Evolutionary conservation across 768 basidiomycete genomes (phyloP), one percentile per base, ranked within the genome.

Genomic region (Russula emetica): DNA sequence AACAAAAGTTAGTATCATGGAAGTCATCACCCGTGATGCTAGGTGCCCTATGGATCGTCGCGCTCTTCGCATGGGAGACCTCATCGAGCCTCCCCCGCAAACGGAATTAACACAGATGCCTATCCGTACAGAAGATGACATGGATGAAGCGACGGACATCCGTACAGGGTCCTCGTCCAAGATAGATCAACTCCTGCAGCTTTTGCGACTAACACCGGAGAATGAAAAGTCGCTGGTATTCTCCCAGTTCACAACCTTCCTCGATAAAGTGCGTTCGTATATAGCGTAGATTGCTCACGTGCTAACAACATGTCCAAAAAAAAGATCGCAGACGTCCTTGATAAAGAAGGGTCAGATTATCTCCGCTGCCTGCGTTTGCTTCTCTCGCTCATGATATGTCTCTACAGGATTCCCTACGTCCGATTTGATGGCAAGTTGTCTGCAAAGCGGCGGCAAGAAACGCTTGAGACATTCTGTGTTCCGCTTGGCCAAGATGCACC

Each of bases 41-140:
- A 86, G 83, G 70, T 93, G 92, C 72, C 91, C 91, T 5, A 88
- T 93, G 89, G 92, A 93, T 74, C 91, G 92, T 36, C 84, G 87
- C 5, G 69, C 75, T 13, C 75, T 93, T 54, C 72, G 76, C 14
- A 71, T 81, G 69, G 74, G 74, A 9, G 84, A 86, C 70, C 73
- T 93, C 42, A 76, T 86, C 55, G 85, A 85, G 55, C 84, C 86
- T 16, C 79, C 80, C 34, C 82, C 85, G 11, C 84, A 84, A 10
- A 84, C 83, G 9, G 86, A 89, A n/a, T 72, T 85, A 20, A 91
- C 88, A 0, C 90, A 90, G 70, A 77, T 74, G 11, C 80, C 81
- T 8, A 71, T 79, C 32, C 74, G 71, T 61, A 67, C 59, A 2
- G 74, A 74, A 7, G 75, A 78, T 53, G 77, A 79, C 10, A 75